Base-by-base conservation (phyloP, 192 early-diverging fungal species). In the Dimargaris cristalligena region DNA sequence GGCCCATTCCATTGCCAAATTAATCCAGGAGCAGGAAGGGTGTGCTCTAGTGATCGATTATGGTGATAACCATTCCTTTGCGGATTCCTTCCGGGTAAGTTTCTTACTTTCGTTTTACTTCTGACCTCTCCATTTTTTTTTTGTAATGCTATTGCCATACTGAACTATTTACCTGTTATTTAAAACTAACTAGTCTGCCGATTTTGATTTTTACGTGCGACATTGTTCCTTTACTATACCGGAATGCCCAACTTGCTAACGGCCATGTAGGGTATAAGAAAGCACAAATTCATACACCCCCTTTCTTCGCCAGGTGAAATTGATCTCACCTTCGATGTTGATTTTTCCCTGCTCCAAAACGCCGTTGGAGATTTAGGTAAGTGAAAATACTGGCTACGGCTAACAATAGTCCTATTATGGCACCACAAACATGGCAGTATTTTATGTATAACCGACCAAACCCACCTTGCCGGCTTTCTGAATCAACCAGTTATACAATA, bases 301-400 rank as follows among this genome's bases (percentile, higher is more conserved):
- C 74, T 99, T n/a, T 81, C 75, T 32, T 60, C 68, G 11, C 93
- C 93, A 8, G 93, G 95, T 4, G 77, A 79, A 1, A 77, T 82
- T 33, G 95, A 99, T 76, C 70, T 99, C 26, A 94, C 85, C 46
- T 86, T 81, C 0, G 87, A 99, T 71, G 93, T 99, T 0, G 89
- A 96, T 61, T 99, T 96, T 70, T 62, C 74, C 26, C 77, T 80
- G 54, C 62, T 92, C 44, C 80, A 80, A 46, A 67, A 73, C n/a
- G 81, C 81, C 0, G 69, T 74, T 28, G 67, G 49, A 44, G 62
- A 64, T 33, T 57, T 62, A 33, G 76, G 70, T 65, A 62, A 71
- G 46, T 2, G 34, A 46, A 28, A 2, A 35, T 2, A 60, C 57
- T 20, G 23, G 18, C 38, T 32, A 14, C 57, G 4, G 31, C 22